Evolutionary conservation across 2,329 filamentous ascomycete species (phyloP), one percentile per base, ranked within the genome.

Genomic region (Aspergillus brunneoviolaceus): DNA sequence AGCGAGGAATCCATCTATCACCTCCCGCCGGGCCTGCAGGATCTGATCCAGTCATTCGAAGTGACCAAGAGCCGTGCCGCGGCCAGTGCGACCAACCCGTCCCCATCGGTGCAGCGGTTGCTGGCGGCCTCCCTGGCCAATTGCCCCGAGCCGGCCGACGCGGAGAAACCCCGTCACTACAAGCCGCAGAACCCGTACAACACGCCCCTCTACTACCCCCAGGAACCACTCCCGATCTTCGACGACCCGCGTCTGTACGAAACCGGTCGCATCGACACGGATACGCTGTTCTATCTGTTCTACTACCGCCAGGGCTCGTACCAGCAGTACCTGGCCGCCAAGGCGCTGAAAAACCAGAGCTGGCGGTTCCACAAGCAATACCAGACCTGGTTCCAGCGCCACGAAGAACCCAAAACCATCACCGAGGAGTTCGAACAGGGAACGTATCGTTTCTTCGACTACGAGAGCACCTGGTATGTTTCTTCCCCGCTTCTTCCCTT

Each of bases 361-460:
- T 99, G 95, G 95, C 86, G 95, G 59, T 99, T 99, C 76, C 95
- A 99, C 80, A 99, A 99, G 82, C 95, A 98, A 77, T 99, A 99
- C 74, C 95, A 96, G 77, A 99, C 95, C 1, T 99, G 95, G 95
- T 99, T 99, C 73, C 95, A 99, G 77, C 86, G 95, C 55, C 95
- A 99, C 68, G 95, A 99, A 74, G 95, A 99, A 80, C 95, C 95
- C 19, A 99, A 99, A 82, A 93, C 88, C 69, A 99, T 99, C 72
- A 98, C 95, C 0, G 95, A 99, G 77, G 95, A 99, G 79, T 98
- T 92, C 73, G 95, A 99, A 80, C 95, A 99, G 79, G 95, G 95
- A 64, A 99, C 95, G 25, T 99, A 99, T 81, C 89, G 95, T 54
- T 99, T 99, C 82, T 99, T 99, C 77, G 95, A 99, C 79, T 99